Base-by-base conservation (phyloP, 108 stramenopile species). In the Skeletonema marinoi region DNA sequence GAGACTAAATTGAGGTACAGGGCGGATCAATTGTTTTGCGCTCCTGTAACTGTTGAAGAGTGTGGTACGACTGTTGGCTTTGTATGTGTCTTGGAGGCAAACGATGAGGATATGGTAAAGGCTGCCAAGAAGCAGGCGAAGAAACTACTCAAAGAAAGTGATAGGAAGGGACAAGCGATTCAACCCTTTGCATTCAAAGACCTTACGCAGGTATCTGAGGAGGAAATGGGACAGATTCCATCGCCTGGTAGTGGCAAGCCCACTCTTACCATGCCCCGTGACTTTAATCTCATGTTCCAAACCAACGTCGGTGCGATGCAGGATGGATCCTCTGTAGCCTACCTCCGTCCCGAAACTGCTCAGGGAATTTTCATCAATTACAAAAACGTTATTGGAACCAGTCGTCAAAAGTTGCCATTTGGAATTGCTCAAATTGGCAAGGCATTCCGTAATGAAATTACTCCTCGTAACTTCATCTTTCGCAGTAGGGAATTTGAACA, bases 401-500 rank as follows among this genome's bases (percentile, higher is more conserved):
- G 88, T 19, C 86, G 98, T 9, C 82, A 84, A 71, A 95, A 95
- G 78, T 80, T 99, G 60, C 97, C 98, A 8, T 96, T 97, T 66
- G 98, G 97, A 5, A 97, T 98, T 75, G 98, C 97, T 0, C 97
- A 98, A 71, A 95, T 99, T 68, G 98, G 98, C 51, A 98, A 98
- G 86, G 97, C 98, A 30, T 99, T 98, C 78, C 92, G 98, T 9
- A 99, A 99, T 80, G 98, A 99, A 78, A 98, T 99, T 60, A 98
- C 97, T 8, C 97, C 97, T 6, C 82, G 97, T 16, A 97, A 98
- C 71, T 99, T 97, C 76, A 94, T 99, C 69, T 99, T 98, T 75
- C 96, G 98, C 60, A 84, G 86, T n/a, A 86, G 98, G 10, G 98
- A 99, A 82, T 99, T 99, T 73, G 98, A 98, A 83, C 98, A 99